Base-by-base conservation (phyloP, 441 rosid genomes). In the Erodium texanum region DNA sequence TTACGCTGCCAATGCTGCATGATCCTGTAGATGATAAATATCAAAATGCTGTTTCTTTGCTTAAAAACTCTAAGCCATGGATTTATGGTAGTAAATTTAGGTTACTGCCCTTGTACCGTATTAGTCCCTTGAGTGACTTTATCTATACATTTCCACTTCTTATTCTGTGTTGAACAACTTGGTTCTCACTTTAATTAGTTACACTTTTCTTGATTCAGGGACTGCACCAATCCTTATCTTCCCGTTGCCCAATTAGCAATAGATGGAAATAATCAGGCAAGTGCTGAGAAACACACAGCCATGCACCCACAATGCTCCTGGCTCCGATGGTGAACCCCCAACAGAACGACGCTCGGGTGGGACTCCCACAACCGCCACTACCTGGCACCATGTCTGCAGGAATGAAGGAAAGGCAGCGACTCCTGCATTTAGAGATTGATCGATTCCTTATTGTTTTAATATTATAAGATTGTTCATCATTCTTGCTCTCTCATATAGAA, bases 211-310 rank as follows among this genome's bases (percentile, higher is more conserved):
- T 66, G n/a, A 62, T 62, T 66, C 82, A 95, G 99, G 87, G 99
- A 95, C 85, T 95, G 90, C 74, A 95, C 96, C 22, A 95, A 27
- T 27, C 32, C 32, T 27, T 27, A 27, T 27, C 32, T 27, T 27
- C 32, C 32, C 4, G 93, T 95, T 84, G 98, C 98, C 66, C 96
- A 92, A 70, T 95, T 96, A 59, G 98, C 99, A 62, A 90, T 95
- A 69, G 99, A 87, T 79, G 96, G 92, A 64, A 80, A 80, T 73
- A 89, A 88, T 66, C 87, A 87, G 93, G 98, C 90, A 82, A 54
- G 32, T 27, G 32, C 32, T 27, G 52, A 24, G 18, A 14, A 38
- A 29, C 24, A 63, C 9, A 29, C 4, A 27, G 41, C 56, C 56
- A 27, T 63, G 41, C 43, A n/a, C 6, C 15, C 7, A 22, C 32